A percentile compares a stretch with the other conserved stretches of the same genome.
phyloP scores from a whole-genome alignment of 805 yeast species.

The Hanseniaspora mollemarum region DNA sequence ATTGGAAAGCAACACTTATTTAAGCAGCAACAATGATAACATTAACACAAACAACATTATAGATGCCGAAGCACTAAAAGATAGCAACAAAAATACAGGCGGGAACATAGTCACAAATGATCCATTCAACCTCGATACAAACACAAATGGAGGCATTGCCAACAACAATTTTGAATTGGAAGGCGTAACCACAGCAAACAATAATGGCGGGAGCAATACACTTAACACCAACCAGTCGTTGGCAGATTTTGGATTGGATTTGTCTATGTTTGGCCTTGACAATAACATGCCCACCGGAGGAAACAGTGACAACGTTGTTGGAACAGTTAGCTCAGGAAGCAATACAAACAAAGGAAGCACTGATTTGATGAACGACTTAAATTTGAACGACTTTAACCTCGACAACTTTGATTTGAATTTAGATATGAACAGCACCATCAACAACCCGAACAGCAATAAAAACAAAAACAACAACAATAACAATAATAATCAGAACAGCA shows the following conservation, averaged over 20 bases:
- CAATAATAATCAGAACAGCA: conserved; percentile 2
- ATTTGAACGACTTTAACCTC: conserved; percentile 11
- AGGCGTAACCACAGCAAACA: background rate
- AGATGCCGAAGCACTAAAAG: background rate
- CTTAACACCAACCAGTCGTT: background rate
- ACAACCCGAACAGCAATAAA: background rate
- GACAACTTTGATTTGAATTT: conserved; percentile 14
- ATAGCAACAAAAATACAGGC: background rate
- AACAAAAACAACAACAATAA: background rate
- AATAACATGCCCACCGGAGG: background rate
- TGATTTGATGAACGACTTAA: conserved; percentile 14
- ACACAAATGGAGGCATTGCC: background rate
- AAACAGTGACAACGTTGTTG: background rate
- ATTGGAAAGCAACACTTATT: conserved; percentile 1
- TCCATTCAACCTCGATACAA: conserved; percentile 5
- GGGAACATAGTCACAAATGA: background rate
- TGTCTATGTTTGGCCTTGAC: conserved; percentile 15
- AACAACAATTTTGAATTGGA: background rate
- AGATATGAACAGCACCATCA: conserved; percentile 2
- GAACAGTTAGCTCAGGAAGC: background rate
- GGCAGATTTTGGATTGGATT: conserved; percentile 13
- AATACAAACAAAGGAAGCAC: background rate
- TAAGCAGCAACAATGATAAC: background rate
- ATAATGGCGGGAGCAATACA: background rate
- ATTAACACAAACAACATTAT: background rate